A percentile compares a stretch with the other conserved stretches of the same genome.
phyloP scores from a whole-genome alignment of 768 basidiomycete genomes.

The Podaxis mareebaensis region DNA sequence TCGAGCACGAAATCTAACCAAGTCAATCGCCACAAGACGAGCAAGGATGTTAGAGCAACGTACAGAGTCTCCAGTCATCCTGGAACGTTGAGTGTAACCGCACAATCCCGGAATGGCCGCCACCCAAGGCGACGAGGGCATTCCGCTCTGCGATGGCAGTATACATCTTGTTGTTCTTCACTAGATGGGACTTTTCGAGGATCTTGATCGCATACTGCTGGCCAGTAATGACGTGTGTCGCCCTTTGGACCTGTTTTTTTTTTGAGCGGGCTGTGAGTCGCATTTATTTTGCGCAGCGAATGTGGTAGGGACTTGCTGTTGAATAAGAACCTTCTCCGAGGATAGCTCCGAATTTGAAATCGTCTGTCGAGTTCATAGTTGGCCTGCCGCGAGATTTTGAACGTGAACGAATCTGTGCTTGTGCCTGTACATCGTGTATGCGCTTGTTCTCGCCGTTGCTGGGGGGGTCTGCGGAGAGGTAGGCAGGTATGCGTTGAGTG shows the following conservation, averaged over 20 bases:
- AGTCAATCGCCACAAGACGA: neutral
- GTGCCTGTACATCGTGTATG: slow-evolving; percentile 12
- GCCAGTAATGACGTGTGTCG: slow-evolving; percentile 36
- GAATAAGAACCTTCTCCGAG: slow-evolving; percentile 85
- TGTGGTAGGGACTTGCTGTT: slow-evolving; percentile 48
- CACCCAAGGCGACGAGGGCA: slow-evolving; percentile 69
- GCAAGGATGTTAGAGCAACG: slow-evolving; percentile 30
- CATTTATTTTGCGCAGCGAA: neutral
- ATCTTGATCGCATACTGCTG: slow-evolving; percentile 42
- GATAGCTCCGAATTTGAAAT: slow-evolving; percentile 74
- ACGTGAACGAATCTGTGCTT: slow-evolving; percentile 27
- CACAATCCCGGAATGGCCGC: slow-evolving; percentile 74
- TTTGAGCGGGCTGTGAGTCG: neutral
- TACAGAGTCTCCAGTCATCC: slow-evolving; percentile 82
- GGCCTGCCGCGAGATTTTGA: slow-evolving; percentile 45
- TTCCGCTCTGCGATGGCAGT: slow-evolving; percentile 83
- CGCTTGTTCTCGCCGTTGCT: slow-evolving; percentile 14
- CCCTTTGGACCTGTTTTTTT: slow-evolving; percentile 54
- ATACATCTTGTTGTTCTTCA: slow-evolving; percentile 73
- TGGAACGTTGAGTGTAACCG: slow-evolving; percentile 84
- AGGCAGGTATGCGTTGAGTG: slow-evolving; percentile 49
- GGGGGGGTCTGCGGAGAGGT: slow-evolving; percentile 58
- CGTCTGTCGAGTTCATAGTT: slow-evolving; percentile 51
- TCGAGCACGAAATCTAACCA: slow-evolving; percentile 75
- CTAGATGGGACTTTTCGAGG: slow-evolving; percentile 81